Percentiles rank a stretch among this genome's conserved stretches.
phyloP scores from a whole-genome alignment of 495 filamentous ascomycete species.

The Lepraria neglecta region DNA sequence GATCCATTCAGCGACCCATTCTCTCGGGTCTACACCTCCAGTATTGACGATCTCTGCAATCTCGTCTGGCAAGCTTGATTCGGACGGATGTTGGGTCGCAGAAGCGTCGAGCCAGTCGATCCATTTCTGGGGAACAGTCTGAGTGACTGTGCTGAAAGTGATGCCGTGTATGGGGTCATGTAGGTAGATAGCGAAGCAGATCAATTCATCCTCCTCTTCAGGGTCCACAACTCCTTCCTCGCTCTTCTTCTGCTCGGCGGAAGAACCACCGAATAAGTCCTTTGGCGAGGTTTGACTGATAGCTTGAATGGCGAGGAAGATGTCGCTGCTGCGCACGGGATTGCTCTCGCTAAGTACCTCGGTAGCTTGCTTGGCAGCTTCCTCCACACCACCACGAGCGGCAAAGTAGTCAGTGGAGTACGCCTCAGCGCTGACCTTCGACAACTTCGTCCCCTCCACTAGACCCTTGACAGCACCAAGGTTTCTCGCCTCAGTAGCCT shows the following conservation, averaged over 20 bases:
- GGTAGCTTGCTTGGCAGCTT: constrained; percentile 68
- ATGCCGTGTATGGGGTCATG: constrained; percentile 91
- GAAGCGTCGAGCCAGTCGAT: constrained; percentile 85
- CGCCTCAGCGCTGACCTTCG: constrained; percentile 75
- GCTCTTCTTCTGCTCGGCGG: constrained; percentile 47
- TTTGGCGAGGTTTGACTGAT: constrained; percentile 55
- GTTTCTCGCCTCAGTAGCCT: constrained; percentile 59
- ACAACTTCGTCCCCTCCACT: constrained; percentile 82
- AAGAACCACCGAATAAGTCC: constrained; percentile 59
- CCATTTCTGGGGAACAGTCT: constrained; percentile 80
- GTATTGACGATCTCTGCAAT: constrained; percentile 81
- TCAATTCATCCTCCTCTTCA: constrained; percentile 42
- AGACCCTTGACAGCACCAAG: constrained; percentile 75
- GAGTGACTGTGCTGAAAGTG: constrained; percentile 75
- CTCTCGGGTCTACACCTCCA: constrained; percentile 88
- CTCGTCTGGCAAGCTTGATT: constrained; percentile 60
- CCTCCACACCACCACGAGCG: constrained; percentile 67
- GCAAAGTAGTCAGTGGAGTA: constrained; percentile 80
- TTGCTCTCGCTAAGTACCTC: constrained; percentile 73
- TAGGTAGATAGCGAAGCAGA: constrained; percentile 84
- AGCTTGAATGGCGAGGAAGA: constrained; percentile 91
- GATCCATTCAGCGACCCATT: constrained; percentile 97
- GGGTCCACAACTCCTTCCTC: constrained; percentile 48
- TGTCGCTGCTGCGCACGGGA: constrained; percentile 83
- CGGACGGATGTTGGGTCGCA: constrained; percentile 36